phyloP scores from a whole-genome alignment of 768 basidiomycete species.

The Terana coerulea region DNA sequence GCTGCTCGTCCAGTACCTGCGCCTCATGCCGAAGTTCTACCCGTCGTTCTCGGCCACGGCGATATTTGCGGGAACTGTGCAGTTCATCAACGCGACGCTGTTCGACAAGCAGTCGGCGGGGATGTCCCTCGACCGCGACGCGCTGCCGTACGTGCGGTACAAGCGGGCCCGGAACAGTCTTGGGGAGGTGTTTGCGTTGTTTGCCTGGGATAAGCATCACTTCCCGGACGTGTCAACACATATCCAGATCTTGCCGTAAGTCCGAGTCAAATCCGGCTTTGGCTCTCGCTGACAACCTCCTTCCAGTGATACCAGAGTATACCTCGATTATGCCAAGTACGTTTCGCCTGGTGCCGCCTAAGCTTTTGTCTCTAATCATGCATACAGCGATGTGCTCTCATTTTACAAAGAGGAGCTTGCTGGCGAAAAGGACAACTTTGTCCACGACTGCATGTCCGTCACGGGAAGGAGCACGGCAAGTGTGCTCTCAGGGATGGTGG shows the following conservation, averaged over 20 bases:
- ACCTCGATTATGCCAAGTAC: constrained; percentile 2
- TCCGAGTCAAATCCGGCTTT: neutral
- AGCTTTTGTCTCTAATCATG: neutral
- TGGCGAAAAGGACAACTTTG: constrained; percentile 7
- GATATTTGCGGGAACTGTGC: neutral
- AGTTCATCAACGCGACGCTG: constrained; percentile 5
- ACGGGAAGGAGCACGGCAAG: neutral
- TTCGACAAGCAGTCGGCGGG: neutral
- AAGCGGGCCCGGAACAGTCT: neutral
- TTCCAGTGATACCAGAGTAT: neutral
- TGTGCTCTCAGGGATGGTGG: neutral
- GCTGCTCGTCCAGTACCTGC: neutral
- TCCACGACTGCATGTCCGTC: constrained; percentile 4
- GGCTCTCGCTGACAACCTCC: neutral
- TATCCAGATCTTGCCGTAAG: constrained; percentile 11
- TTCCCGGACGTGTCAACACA: constrained; percentile 5
- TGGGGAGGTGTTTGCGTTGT: constrained; percentile 3
- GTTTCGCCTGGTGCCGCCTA: neutral
- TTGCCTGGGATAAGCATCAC: constrained; percentile 5
- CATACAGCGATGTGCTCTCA: constrained; percentile 10
- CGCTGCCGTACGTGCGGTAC: constrained; percentile 1
- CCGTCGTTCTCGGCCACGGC: neutral
- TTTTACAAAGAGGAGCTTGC: constrained; percentile 14
- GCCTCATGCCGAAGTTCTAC: neutral
- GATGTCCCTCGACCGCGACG: neutral